Evolutionary conservation across 1,284 basidiomycete species (phyloP).

Genomic region (Ganoderma meredithae): DNA sequence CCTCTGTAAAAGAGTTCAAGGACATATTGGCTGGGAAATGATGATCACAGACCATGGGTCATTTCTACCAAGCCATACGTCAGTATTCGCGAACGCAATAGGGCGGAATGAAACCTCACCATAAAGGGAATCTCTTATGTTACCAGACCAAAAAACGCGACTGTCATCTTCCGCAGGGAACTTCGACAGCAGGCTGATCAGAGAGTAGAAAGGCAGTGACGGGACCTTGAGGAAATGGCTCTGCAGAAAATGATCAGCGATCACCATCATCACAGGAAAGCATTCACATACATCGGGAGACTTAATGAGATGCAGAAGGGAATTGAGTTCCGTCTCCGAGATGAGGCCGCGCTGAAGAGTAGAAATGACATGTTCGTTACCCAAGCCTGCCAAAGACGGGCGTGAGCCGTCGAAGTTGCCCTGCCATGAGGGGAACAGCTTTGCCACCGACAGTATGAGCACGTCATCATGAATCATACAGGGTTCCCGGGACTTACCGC

Average conservation of each 20-base stretch:
- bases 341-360: conserved; percentile 69
- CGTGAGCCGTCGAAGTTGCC: conserved; percentile 74
- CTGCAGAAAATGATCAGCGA: conserved; percentile 45
- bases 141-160: conserved; percentile 70
- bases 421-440: conserved; percentile 83
- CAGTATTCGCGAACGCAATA: not conserved
- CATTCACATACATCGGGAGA: conserved; percentile 70
- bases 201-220: conserved; percentile 76
- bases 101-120: conserved; percentile 50
- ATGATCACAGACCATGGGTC: conserved; percentile 36
- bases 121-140: conserved; percentile 67
- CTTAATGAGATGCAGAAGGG: conserved; percentile 70
- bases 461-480: not conserved
- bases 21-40: not conserved
- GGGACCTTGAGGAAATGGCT: conserved; percentile 86
- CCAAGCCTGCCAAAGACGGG: conserved; percentile 69
- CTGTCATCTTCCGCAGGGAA: conserved; percentile 78
- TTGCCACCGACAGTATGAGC: not conserved
- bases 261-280: conserved; percentile 13
- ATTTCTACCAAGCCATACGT: conserved; percentile 34
- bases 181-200: conserved; percentile 76
- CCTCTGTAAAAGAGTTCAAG: conserved; percentile 36
- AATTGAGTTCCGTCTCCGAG: conserved; percentile 67
- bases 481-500: conserved; percentile 55
- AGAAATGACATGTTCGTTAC: conserved; percentile 59